A percentile compares a stretch with the other conserved stretches of the same genome.
Conservation (phyloP, 1,284 basidiomycete species). For the Paramarasmius palmivorus region DNA sequence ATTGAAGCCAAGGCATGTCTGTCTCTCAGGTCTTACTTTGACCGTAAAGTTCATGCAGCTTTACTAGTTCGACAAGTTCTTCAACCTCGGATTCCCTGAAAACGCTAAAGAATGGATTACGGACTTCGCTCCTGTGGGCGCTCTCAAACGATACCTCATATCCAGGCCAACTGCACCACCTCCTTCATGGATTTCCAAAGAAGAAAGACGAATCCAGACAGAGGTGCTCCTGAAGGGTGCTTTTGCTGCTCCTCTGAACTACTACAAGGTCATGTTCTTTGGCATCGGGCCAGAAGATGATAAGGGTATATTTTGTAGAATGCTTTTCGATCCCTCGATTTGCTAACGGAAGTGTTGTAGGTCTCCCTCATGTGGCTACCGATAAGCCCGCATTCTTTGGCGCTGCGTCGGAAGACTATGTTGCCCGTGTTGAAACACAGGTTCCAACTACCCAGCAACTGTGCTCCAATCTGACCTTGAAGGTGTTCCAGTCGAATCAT, state of each 20-base stretch:
- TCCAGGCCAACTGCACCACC: too few species aligned
- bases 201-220: too few species aligned
- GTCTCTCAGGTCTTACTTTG: slow-evolving; percentile 20
- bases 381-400: slow-evolving; percentile 35
- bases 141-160: too few species aligned
- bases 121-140: too few species aligned
- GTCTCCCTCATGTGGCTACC: slow-evolving; percentile 22
- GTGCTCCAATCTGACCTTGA: slow-evolving; percentile 30
- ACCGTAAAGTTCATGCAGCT: slow-evolving; percentile 26
- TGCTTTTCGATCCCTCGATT: slow-evolving; percentile 16
- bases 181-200: too few species aligned
- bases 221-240: too few species aligned
- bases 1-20: slow-evolving; percentile 33
- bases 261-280: too few species aligned
- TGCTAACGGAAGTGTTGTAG: slow-evolving; percentile 20
- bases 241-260: too few species aligned
- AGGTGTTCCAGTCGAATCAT: slow-evolving; percentile 32
- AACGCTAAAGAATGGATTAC: too few species aligned
- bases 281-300: slow-evolving; percentile 24
- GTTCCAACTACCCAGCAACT: slow-evolving; percentile 17
- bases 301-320: slow-evolving; percentile 13
- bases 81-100: slow-evolving; percentile 26
- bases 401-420: slow-evolving; percentile 27
- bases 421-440: slow-evolving; percentile 23
- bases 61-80: slow-evolving; percentile 18